A percentile compares a stretch with the other conserved stretches of the same genome.
phyloP scores from a whole-genome alignment of 129 eudicot genomes.

The sunflower (Helianthus annuus) region DNA sequence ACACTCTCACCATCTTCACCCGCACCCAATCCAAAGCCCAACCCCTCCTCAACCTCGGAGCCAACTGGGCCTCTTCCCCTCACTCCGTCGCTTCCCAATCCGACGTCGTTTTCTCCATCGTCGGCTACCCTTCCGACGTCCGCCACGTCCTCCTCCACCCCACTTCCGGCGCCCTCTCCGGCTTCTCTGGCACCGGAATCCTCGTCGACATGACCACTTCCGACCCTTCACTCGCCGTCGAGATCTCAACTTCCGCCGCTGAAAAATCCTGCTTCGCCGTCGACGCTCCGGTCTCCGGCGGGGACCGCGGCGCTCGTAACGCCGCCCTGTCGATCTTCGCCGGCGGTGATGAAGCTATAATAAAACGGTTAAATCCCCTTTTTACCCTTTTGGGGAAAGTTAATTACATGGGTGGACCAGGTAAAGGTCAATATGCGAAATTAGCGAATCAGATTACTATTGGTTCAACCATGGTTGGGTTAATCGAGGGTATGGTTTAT shows the following conservation, averaged over 20 bases:
- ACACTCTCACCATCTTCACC: slow-evolving; percentile 84
- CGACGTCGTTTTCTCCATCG: slow-evolving; percentile 97
- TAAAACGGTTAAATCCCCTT: slow-evolving; percentile 46
- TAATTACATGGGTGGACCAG: slow-evolving; percentile 89
- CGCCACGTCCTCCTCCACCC: slow-evolving; percentile 86
- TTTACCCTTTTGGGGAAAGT: slow-evolving; percentile 63
- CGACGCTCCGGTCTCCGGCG: slow-evolving; percentile 99
- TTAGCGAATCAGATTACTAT: slow-evolving; percentile 84
- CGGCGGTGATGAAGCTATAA: slow-evolving; percentile 65
- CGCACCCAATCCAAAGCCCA: slow-evolving; percentile 94
- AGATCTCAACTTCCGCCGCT: slow-evolving; percentile 60
- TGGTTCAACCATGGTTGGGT: slow-evolving; percentile 90
- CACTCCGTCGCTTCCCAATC: slow-evolving; percentile 73
- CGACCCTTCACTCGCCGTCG: slow-evolving; percentile 82
- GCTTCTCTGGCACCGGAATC: slow-evolving; percentile 52
- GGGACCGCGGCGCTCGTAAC: slow-evolving; percentile 82
- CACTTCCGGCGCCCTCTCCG: slow-evolving; percentile 70
- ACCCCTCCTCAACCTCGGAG: slow-evolving; percentile 66
- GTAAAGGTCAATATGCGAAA: slow-evolving; percentile 87
- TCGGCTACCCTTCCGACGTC: slow-evolving; percentile 98
- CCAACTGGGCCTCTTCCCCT: slow-evolving; percentile 74
- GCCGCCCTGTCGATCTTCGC: slow-evolving; percentile 78
- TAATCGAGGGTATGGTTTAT: slow-evolving; percentile 79
- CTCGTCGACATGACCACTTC: slow-evolving; percentile 96
- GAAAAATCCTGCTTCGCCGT: slow-evolving; percentile 48